Evolutionary conservation across 2,329 filamentous ascomycete species (phyloP), one percentile per base, ranked within the genome.

Genomic region (Drechslerella coelobrocha): DNA sequence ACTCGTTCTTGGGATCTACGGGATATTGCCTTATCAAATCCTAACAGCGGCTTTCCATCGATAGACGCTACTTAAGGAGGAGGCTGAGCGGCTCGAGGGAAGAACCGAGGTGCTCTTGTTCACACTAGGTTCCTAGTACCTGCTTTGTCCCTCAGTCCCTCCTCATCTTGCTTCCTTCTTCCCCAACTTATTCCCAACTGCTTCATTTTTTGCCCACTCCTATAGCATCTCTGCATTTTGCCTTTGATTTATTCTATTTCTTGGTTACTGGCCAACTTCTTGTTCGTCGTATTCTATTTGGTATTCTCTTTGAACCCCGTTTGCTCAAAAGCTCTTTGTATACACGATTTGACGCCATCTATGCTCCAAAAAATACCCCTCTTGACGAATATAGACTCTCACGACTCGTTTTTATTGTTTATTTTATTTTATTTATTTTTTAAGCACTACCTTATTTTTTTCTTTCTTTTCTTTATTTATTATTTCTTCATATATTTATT

Each of bases 1-100:
- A 83, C 65, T 82, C 86, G 73, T 24, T 74, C 63, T 43, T 76
- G 81, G 82, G 69, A 79, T 24, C 72, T 82, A 83, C 75, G 84
- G 84, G 73, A 82, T 84, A 57, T 92, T 89, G 91, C 85, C 89
- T 79, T 95, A 91, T 86, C 86, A 52, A 89, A 86, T 60, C 79
- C 80, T 82, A 72, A 75, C 83, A 72, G 81, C 81, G 60, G 61
- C 37, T 17, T 29, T 39, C 47, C 45, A 24, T 55, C 17, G 34
- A 14, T 39, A n/a, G 17, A n/a, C 34, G 34, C 34, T 10, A 14
- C n/a, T n/a, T n/a, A n/a, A n/a, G n/a, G n/a, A n/a, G n/a, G n/a
- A n/a, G n/a, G n/a, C n/a, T n/a, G n/a, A n/a, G n/a, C n/a, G n/a
- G n/a, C n/a, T n/a, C n/a, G n/a, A n/a, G n/a, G n/a, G n/a, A n/a